phyloP scores from a whole-genome alignment of 1,139 yeast genomes.

The Candida glucosophila region DNA sequence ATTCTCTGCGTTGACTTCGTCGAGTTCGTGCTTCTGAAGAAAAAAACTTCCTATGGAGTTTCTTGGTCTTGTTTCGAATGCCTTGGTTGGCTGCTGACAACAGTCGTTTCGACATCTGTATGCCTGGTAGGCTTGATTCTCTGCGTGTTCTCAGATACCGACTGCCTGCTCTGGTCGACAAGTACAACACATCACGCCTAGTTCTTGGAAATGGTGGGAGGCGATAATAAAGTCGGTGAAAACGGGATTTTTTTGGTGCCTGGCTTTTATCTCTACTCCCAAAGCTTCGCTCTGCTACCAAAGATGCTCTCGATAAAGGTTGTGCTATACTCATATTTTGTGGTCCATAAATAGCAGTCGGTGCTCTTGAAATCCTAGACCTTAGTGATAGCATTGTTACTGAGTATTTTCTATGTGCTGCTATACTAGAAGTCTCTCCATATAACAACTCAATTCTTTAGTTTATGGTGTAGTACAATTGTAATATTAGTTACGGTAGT shows the following conservation, averaged over 20 bases:
- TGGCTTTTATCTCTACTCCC: slow-evolving; percentile 8
- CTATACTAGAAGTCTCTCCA: too few relatives aligned
- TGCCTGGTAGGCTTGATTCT: slow-evolving; percentile 15
- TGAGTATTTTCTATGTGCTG: too few relatives aligned
- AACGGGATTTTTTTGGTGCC: slow-evolving; percentile 10
- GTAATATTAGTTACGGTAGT: too few relatives aligned
- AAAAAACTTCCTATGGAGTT: slow-evolving; percentile 33
- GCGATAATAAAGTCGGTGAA: slow-evolving; percentile 25
- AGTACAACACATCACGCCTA: slow-evolving; percentile 48
- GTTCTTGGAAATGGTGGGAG: slow-evolving; percentile 62
- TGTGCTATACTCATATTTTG: slow-evolving; percentile 31
- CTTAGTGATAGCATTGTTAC: too few relatives aligned
- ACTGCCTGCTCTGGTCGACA: slow-evolving; percentile 33
- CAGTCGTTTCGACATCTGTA: slow-evolving; percentile 23
- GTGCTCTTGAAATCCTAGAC: too few relatives aligned
- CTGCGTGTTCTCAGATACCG: slow-evolving; percentile 11
- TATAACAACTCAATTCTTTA: too few relatives aligned
- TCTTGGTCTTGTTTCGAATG: slow-evolving; percentile 26
- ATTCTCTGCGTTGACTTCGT: slow-evolving; percentile 38
- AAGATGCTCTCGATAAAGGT: slow-evolving; percentile 36
- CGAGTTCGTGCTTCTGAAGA: slow-evolving; percentile 35
- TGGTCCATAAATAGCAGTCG: slow-evolving; percentile 10
- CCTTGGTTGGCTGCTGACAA: slow-evolving; percentile 33
- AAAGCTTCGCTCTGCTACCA: slow-evolving; percentile 33
- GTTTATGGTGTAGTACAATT: too few relatives aligned